These are phyloP conservation scores for Lachnellula cervina DNA, from an alignment of 2,329 filamentous ascomycete species.

Conservation along the genomic window DNA sequence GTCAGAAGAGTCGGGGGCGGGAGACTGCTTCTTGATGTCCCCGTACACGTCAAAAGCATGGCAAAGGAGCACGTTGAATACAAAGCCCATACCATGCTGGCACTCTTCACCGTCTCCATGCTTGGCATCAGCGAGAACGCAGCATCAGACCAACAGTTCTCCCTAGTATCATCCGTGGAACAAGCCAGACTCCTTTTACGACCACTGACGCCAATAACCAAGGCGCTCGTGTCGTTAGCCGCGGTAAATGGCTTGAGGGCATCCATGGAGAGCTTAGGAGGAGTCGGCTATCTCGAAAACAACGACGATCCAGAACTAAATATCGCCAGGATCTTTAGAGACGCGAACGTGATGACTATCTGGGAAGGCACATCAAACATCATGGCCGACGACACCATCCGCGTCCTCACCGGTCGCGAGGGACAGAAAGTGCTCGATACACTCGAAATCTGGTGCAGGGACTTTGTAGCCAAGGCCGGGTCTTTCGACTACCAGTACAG, in stretches of 20 bases:
- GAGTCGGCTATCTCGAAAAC: conserved; percentile 61
- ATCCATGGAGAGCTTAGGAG: conserved; percentile 61
- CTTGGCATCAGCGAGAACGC: conserved; percentile 48
- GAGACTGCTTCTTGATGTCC: conserved; percentile 44
- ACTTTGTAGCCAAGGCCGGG: conserved; percentile 10
- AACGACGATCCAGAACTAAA: conserved; percentile 60
- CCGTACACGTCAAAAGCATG: conserved; percentile 54
- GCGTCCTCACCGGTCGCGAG: conserved; percentile 38
- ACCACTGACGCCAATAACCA: conserved; percentile 54
- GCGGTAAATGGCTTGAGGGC: conserved; percentile 47
- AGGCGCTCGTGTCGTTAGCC: conserved; percentile 51
- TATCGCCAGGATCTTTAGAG: conserved; percentile 60
- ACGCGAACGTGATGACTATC: conserved; percentile 59
- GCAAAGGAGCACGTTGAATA: conserved; percentile 53
- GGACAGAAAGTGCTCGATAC: conserved; percentile 36
- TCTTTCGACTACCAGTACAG: conserved; percentile 5
- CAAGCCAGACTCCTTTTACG: conserved; percentile 42
- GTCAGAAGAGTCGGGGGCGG: conserved; percentile 47
- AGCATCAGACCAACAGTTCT: not conserved
- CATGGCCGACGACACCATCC: conserved; percentile 51
- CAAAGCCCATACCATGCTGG: conserved; percentile 50
- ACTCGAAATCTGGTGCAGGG: conserved; percentile 37
- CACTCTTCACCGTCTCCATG: conserved; percentile 48
- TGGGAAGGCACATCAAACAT: conserved; percentile 74
- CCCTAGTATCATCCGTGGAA: not conserved